These are phyloP conservation scores for Dactylonectria estremocensis DNA, from an alignment of 2,329 filamentous ascomycete species.

Conservation along the genomic window DNA sequence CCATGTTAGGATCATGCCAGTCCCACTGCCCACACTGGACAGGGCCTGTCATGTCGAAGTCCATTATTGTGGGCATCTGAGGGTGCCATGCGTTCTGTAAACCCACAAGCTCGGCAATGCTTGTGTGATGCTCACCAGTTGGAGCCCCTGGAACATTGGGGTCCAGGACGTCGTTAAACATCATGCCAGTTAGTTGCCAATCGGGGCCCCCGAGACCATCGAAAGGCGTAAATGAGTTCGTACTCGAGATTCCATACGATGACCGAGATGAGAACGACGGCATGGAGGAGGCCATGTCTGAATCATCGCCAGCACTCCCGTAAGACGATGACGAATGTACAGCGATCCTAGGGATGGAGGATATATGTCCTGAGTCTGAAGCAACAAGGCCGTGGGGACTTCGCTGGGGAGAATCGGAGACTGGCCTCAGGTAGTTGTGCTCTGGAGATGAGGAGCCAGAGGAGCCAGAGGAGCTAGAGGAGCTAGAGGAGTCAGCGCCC, in stretches of 20 bases:
- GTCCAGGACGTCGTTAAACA: slow-evolving; percentile 44
- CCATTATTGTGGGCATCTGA: slow-evolving; percentile 49
- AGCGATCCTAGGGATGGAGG: slow-evolving; percentile 22
- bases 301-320: slow-evolving; percentile 36
- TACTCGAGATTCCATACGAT: slow-evolving; percentile 39
- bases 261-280: slow-evolving; percentile 40
- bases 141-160: slow-evolving; percentile 36
- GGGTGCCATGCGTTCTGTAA: slow-evolving; percentile 49
- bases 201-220: slow-evolving; percentile 43
- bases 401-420: slow-evolving; percentile 43
- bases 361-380: slow-evolving; percentile 21
- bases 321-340: slow-evolving; percentile 32
- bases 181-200: slow-evolving; percentile 45
- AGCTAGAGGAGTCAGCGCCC: slow-evolving; percentile 31
- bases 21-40: slow-evolving; percentile 47
- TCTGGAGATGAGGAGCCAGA: slow-evolving; percentile 38
- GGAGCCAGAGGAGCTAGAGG: slow-evolving; percentile 31
- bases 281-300: slow-evolving; percentile 43
- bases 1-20: slow-evolving; percentile 42
- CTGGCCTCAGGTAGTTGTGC: slow-evolving; percentile 34
- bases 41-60: slow-evolving; percentile 47
- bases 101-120: slow-evolving; percentile 42
- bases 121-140: slow-evolving; percentile 39
- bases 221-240: slow-evolving; percentile 41
- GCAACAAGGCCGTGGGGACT: slow-evolving; percentile 17